A percentile compares a stretch with the other conserved stretches of the same genome.
Evolutionary conservation across 2,329 filamentous ascomycete species (phyloP).

Genomic region (Colletotrichum australisinense): DNA sequence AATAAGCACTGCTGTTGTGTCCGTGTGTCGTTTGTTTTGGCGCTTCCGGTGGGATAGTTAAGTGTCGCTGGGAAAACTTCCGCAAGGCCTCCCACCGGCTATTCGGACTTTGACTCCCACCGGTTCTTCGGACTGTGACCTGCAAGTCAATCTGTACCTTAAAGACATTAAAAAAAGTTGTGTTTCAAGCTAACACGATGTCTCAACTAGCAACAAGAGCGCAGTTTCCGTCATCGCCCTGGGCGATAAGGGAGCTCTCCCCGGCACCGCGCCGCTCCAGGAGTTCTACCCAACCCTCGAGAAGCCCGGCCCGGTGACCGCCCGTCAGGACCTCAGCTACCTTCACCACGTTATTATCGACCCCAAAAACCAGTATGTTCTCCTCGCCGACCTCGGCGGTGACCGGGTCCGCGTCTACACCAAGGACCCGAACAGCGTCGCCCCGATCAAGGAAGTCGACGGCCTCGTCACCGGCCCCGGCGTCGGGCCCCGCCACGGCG

Average conservation of each 20-base stretch:
- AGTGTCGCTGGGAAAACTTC: too few species aligned
- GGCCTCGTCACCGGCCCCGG: slow-evolving; percentile 35
- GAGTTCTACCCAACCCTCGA: slow-evolving; percentile 36
- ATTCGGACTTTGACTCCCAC: too few species aligned
- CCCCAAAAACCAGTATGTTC: slow-evolving; percentile 32
- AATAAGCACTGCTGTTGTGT: too few species aligned
- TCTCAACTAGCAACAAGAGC: slow-evolving; percentile 33
- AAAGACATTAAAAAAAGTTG: neutral
- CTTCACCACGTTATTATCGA: slow-evolving; percentile 35
- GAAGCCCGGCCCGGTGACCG: slow-evolving; percentile 30
- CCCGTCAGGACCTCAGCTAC: slow-evolving; percentile 33
- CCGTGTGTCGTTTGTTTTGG: too few species aligned
- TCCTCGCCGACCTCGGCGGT: slow-evolving; percentile 32
- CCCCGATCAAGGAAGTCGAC: slow-evolving; percentile 33
- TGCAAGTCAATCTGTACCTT: too few species aligned
- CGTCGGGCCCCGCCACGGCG: slow-evolving; percentile 36
- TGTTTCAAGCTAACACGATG: slow-evolving; percentile 5
- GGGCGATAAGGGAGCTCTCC: slow-evolving; percentile 35
- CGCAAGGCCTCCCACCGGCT: too few species aligned
- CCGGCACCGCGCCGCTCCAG: slow-evolving; percentile 34
- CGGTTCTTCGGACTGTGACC: too few species aligned
- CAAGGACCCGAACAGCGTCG: slow-evolving; percentile 29
- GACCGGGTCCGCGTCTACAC: slow-evolving; percentile 35
- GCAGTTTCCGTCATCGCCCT: slow-evolving; percentile 31
- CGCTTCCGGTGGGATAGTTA: neutral